A percentile compares a stretch with the other conserved stretches of the same genome.
These are phyloP conservation scores for Helichrysum umbraculigerum DNA, from an alignment of 129 eudicot genomes.

Conservation along the genomic window DNA sequence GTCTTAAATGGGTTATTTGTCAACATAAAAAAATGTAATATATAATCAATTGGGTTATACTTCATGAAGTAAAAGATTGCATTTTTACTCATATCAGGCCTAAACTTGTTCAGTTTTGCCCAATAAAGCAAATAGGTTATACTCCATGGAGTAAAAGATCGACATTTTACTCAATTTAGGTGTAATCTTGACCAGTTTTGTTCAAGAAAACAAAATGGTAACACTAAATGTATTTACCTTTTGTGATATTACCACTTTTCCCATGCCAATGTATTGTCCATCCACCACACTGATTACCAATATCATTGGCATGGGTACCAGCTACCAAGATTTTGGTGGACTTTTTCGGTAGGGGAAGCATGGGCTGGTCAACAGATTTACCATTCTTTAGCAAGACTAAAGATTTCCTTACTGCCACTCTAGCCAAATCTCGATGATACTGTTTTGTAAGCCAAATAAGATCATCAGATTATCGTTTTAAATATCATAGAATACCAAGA, in stretches of 20 bases:
- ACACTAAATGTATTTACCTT: conserved; percentile 39
- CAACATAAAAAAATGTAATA: no score
- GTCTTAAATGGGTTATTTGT: no score
- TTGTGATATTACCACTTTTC: conserved; percentile 55
- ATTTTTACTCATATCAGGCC: no score
- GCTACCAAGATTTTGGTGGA: conserved; percentile 72
- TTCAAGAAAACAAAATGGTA: background rate
- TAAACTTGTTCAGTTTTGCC: no score
- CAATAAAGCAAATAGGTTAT: no score
- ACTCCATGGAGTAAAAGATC: no score
- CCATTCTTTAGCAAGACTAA: conserved; percentile 83
- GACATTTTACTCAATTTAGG: no score
- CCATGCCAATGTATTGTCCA: conserved; percentile 94
- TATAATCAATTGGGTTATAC: no score
- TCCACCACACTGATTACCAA: conserved; percentile 88
- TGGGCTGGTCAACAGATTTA: conserved; percentile 40
- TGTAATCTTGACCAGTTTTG: background rate
- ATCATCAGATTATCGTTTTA: background rate
- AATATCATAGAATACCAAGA: no score
- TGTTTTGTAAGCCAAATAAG: conserved; percentile 23
- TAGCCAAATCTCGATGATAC: conserved; percentile 75
- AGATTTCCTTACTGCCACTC: conserved; percentile 88
- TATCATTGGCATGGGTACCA: conserved; percentile 68
- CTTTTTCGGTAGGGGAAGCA: conserved; percentile 71
- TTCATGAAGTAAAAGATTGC: no score